Evolutionary conservation across 108 stramenopile genomes (phyloP), one percentile per base, ranked within the genome.

Genomic region (Cyclotella baltica): DNA sequence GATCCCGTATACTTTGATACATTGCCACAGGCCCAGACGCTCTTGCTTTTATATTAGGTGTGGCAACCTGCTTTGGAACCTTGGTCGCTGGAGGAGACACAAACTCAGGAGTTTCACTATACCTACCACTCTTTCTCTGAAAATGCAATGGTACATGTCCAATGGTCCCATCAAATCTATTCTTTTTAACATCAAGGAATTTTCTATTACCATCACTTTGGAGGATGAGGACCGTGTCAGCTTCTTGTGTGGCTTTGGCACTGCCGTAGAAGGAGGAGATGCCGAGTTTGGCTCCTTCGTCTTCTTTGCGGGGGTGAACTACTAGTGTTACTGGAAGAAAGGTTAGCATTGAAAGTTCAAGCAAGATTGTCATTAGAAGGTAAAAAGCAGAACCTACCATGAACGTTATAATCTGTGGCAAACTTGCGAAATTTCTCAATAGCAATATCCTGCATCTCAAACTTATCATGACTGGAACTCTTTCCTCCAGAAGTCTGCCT

Each of bases 221-320:
- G 70, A 99, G 77, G 55, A 99, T 98, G 46, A 98, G 58, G 23
- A 99, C 98, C 19, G 91, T 96, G 75, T 99, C 99, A n/a, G 98
- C 98, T 82, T 99, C 99, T 87, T 99, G 99, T 15, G 99, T 98
- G 16, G 97, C 97, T 86, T 99, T 99, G 62, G 97, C 98, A 38
- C 93, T 88, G 62, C 99, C 99, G 57, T 87, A 98, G 52, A 99
- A 86, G 28, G 90, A 92, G 6, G 86, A 87, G 11, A 99, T 94
- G 47, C 88, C 84, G 35, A 99, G 78, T 46, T 83, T 81, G 46
- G 82, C 61, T 37, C 81, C 81, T 77, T 96, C 96, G 47, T 88
- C 95, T 87, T 99, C 99, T 78, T 99, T 99, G 19, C 98, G 87
- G 0, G 99, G 99, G 66, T 99, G 99, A 29, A 97, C 92, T 11